These are phyloP conservation scores for Fagopyrum tataricum DNA, from an alignment of 148 eudicot genomes.

Conservation along the genomic window DNA sequence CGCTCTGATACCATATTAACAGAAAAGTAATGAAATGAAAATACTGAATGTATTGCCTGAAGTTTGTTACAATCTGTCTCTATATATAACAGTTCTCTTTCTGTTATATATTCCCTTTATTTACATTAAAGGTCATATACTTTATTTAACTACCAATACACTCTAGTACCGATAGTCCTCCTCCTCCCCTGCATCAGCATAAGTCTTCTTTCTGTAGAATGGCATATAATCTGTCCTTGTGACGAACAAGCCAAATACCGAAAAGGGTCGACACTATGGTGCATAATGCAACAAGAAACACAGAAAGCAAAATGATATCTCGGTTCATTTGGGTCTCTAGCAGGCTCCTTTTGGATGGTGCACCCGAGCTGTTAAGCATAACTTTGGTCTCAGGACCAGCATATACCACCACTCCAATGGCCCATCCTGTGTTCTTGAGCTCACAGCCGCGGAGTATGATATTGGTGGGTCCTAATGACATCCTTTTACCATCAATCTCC, in stretches of 20 bases:
- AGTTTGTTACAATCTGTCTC: too few relatives aligned
- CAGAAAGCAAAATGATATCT: constrained; percentile 72
- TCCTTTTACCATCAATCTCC: constrained; percentile 86
- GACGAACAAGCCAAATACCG: constrained; percentile 71
- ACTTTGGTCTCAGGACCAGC: constrained; percentile 93
- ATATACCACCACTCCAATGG: constrained; percentile 82
- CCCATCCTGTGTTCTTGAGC: constrained; percentile 91
- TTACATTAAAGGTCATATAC: too few relatives aligned
- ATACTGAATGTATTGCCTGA: too few relatives aligned
- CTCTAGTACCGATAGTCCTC: constrained; percentile 45
- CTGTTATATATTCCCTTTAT: too few relatives aligned
- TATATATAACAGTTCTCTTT: too few relatives aligned
- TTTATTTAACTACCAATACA: too few relatives aligned
- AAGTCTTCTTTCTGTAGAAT: constrained; percentile 65
- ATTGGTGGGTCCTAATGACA: constrained; percentile 94
- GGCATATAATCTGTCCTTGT: constrained; percentile 64
- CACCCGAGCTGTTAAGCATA: constrained; percentile 97
- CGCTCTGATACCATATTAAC: too few relatives aligned
- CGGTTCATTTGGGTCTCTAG: constrained; percentile 88
- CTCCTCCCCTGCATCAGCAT: constrained; percentile 26
- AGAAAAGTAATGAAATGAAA: too few relatives aligned
- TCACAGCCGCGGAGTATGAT: constrained; percentile 93
- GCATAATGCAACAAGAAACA: constrained; percentile 69
- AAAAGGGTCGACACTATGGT: constrained; percentile 58
- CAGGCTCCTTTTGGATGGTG: constrained; percentile 92